phyloP scores from a whole-genome alignment of 192 early-diverging fungal species.

The Gamsiella multidivaricata region DNA sequence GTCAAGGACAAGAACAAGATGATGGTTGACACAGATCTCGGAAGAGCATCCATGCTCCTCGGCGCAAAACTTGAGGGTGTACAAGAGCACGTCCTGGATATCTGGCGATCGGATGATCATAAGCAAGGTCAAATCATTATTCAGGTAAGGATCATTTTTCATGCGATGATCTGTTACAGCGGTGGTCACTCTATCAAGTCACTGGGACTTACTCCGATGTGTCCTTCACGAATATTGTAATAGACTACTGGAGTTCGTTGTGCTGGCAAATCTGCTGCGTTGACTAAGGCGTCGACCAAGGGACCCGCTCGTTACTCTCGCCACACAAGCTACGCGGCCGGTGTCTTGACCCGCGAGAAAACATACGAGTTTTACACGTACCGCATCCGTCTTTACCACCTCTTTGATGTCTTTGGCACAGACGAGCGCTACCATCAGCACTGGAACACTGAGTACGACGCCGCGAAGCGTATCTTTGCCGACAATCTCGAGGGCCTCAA shows the following conservation, averaged over 20 bases:
- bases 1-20: constrained; percentile 51
- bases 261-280: constrained; percentile 4
- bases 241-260: constrained; percentile 22
- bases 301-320: constrained; percentile 45
- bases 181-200: background rate
- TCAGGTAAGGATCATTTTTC: constrained; percentile 14
- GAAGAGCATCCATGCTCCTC: constrained; percentile 13
- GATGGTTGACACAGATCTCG: constrained; percentile 39
- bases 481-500: constrained; percentile 29
- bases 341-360: constrained; percentile 33
- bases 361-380: constrained; percentile 46
- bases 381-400: constrained; percentile 43
- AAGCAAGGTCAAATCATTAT: constrained; percentile 20
- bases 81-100: constrained; percentile 31
- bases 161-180: background rate
- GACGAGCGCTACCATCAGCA: constrained; percentile 13
- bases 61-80: constrained; percentile 19
- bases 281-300: constrained; percentile 19
- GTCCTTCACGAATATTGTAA: too few relatives aligned
- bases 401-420: constrained; percentile 36
- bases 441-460: constrained; percentile 36
- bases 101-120: constrained; percentile 12
- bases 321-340: constrained; percentile 53
- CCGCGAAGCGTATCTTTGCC: constrained; percentile 41
- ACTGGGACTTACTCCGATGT: background rate